phyloP scores from a whole-genome alignment of 2,329 filamentous ascomycete species.

The Didymella glomerata region DNA sequence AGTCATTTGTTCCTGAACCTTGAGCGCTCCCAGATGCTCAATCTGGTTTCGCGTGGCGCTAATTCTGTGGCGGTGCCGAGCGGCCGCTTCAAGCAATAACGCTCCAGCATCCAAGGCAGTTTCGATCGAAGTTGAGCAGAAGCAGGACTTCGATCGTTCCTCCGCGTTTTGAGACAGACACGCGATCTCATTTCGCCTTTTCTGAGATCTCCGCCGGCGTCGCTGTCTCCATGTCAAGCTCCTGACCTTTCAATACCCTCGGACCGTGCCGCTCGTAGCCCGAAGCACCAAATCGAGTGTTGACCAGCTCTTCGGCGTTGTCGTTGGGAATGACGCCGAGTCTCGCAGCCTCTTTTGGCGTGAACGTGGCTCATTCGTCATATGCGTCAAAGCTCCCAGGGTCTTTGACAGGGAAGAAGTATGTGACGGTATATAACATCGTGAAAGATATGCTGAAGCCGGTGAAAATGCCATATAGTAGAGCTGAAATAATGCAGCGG shows the following conservation, averaged over 20 bases:
- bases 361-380: background rate
- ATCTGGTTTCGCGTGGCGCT: background rate
- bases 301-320: constrained; percentile 16
- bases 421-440: background rate
- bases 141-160: background rate
- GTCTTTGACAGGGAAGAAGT: background rate
- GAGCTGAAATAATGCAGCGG: background rate
- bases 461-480: background rate
- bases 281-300: constrained; percentile 2
- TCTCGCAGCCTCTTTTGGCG: background rate
- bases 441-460: background rate
- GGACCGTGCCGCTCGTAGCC: constrained; percentile 1
- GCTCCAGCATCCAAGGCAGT: background rate
- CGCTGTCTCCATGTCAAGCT: background rate
- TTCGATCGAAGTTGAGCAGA: background rate
- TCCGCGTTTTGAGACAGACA: background rate
- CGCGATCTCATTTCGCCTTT: background rate
- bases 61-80: background rate
- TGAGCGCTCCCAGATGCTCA: background rate
- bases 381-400: background rate
- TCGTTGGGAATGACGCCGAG: background rate
- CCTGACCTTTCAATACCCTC: constrained; percentile 2
- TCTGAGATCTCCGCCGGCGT: background rate
- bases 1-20: background rate
- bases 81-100: background rate